Percentiles rank a stretch among this genome's conserved stretches.
Conservation (phyloP, 441 rosid species). For the Rhodomyrtus psidioides region DNA sequence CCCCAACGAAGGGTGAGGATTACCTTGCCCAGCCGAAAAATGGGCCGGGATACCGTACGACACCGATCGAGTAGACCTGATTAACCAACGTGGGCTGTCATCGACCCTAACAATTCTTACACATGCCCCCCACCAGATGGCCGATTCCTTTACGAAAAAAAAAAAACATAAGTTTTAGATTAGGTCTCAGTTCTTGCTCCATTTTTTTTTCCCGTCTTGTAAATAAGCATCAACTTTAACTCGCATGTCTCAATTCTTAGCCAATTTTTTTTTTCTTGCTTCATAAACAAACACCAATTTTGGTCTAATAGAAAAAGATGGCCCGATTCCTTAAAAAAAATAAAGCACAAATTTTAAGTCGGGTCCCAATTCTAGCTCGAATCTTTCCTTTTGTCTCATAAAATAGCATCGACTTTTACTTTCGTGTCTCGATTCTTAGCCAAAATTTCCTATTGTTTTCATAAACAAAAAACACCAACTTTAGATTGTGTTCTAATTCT, state of each 20-base stretch:
- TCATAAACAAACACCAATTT: not conserved
- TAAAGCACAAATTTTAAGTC: not conserved
- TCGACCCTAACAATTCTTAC: not conserved
- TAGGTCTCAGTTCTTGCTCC: fast-evolving
- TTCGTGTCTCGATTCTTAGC: fast-evolving
- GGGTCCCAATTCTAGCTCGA: not conserved
- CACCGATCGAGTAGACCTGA: not conserved
- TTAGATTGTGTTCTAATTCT: not conserved
- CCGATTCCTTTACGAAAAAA: not conserved
- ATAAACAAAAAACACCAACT: not conserved
- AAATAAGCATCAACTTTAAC: not conserved
- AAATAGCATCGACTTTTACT: not conserved
- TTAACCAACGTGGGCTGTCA: not conserved
- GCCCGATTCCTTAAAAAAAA: not conserved
- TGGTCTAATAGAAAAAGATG: too few species aligned
- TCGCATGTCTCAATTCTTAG: fast-evolving
- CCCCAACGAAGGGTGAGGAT: too few species aligned
- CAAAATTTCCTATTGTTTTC: not conserved
- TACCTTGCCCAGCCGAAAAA: too few species aligned
- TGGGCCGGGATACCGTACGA: too few species aligned
- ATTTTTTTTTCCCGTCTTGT: not conserved
- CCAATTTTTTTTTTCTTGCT: not conserved
- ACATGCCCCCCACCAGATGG: too few species aligned
- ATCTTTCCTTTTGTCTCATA: not conserved
- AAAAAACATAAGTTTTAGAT: not conserved